A percentile compares a stretch with the other conserved stretches of the same genome.
Conservation (phyloP, 768 basidiomycete genomes). For the Piloderma croceum region DNA sequence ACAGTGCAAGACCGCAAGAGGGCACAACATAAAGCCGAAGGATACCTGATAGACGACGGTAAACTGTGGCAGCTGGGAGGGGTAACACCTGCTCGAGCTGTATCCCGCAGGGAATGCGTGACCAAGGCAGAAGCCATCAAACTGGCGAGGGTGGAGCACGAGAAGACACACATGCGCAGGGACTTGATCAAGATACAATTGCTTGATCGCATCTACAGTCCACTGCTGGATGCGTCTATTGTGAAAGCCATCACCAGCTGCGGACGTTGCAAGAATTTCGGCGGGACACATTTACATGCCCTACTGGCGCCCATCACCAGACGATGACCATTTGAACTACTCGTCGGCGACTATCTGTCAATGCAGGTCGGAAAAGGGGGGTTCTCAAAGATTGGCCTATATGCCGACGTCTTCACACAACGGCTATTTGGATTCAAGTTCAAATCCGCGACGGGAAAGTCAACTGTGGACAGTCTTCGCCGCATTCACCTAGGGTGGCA, state of each 20-base stretch:
- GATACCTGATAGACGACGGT: conserved; percentile 23
- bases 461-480: conserved; percentile 8
- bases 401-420: conserved; percentile 15
- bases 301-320: conserved; percentile 16
- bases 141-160: conserved; percentile 13
- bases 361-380: conserved; percentile 13
- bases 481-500: conserved; percentile 10
- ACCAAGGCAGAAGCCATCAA: conserved; percentile 16
- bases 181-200: conserved; percentile 14
- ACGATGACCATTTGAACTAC: conserved; percentile 14
- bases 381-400: conserved; percentile 7
- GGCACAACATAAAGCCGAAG: conserved; percentile 8
- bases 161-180: conserved; percentile 13
- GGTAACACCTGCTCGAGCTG: conserved; percentile 6
- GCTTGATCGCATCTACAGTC: conserved; percentile 22
- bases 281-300: conserved; percentile 11
- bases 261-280: conserved; percentile 18
- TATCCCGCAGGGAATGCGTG: no score
- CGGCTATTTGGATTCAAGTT: conserved; percentile 19
- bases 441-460: conserved; percentile 16
- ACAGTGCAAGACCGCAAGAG: conserved; percentile 5
- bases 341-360: conserved; percentile 18
- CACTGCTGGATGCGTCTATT: conserved; percentile 11
- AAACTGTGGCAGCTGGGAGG: conserved; percentile 22
- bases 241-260: conserved; percentile 11